phyloP scores from a whole-genome alignment of 768 basidiomycete genomes.

The Psilocybe azurescens region DNA sequence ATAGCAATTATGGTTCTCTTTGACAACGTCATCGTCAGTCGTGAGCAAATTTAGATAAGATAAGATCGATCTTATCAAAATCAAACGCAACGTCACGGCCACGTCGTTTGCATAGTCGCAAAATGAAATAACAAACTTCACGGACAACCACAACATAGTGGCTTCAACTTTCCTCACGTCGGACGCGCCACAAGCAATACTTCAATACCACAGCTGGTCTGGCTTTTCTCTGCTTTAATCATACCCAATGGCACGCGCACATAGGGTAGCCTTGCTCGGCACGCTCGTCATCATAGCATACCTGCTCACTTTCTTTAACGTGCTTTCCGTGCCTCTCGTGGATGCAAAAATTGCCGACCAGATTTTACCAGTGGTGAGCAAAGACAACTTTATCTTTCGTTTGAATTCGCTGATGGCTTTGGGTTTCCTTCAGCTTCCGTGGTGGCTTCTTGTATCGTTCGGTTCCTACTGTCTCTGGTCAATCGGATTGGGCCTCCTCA shows the following conservation, averaged over 20 bases:
- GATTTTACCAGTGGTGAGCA: conserved; percentile 65
- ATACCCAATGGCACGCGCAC: conserved; percentile 62
- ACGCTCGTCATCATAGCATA: conserved; percentile 53
- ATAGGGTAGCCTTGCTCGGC: conserved; percentile 53
- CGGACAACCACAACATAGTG: background rate
- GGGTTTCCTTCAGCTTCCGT: conserved; percentile 63
- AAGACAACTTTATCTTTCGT: background rate
- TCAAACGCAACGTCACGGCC: conserved; percentile 16
- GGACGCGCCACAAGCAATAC: conserved; percentile 3
- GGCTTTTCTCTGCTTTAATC: conserved; percentile 2
- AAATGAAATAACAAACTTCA: background rate
- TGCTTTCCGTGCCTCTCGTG: conserved; percentile 60
- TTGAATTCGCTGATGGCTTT: background rate
- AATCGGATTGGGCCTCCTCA: conserved; percentile 75
- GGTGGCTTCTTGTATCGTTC: conserved; percentile 82
- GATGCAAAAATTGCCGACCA: conserved; percentile 48
- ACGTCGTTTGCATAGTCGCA: conserved; percentile 14
- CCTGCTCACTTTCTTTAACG: conserved; percentile 58
- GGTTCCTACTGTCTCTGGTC: conserved; percentile 82
- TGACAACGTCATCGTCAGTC: no score
- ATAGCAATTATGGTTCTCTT: no score
- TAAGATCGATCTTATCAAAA: conserved; percentile 8
- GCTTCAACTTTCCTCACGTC: conserved; percentile 1
- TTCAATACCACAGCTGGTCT: conserved; percentile 16
- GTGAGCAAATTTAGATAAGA: background rate